These are phyloP conservation scores for Logfia minima DNA, from an alignment of 129 eudicot species.

Conservation along the genomic window DNA sequence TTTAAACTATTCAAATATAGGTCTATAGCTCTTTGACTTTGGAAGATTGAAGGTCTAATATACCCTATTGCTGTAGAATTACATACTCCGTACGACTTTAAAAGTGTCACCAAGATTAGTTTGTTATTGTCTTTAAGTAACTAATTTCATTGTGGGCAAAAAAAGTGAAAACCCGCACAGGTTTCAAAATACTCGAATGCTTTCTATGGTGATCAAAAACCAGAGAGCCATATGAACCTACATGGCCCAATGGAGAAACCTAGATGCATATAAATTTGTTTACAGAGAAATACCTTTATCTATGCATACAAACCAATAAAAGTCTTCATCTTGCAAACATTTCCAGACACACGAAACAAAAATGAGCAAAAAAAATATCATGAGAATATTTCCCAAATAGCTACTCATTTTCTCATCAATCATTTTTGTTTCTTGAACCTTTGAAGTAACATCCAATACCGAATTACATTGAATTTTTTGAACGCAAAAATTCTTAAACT, in stretches of 20 bases:
- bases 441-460: constrained; percentile 1
- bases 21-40: background rate
- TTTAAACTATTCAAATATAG: background rate
- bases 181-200: background rate
- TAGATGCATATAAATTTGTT: background rate
- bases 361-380: background rate
- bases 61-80: background rate
- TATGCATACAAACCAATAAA: background rate
- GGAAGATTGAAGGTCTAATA: background rate
- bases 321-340: background rate
- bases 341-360: no score
- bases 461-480: background rate
- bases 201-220: background rate
- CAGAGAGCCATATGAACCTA: background rate
- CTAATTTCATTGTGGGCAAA: background rate
- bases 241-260: background rate
- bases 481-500: background rate
- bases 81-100: background rate
- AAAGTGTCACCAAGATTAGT: no score
- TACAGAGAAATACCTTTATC: background rate
- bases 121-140: no score
- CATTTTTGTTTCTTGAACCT: background rate
- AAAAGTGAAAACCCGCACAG: background rate
- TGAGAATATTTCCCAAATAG: background rate
- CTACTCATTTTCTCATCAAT: background rate